Base-by-base conservation (phyloP, 345 rosid genomes). In the Linum lewisii region DNA sequence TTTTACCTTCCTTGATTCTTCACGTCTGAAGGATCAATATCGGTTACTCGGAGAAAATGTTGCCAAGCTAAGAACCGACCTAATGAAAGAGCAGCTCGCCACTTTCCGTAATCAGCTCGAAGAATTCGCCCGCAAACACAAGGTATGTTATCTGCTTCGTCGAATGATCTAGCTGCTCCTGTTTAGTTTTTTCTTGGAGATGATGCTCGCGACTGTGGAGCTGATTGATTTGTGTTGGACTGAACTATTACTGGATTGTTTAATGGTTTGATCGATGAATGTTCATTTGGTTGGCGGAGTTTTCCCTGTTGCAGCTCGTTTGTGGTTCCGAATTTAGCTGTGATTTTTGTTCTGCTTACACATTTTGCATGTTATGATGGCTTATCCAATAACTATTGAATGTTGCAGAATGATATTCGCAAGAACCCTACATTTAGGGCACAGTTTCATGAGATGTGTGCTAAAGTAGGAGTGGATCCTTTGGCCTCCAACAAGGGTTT, bases 391-490 rank as follows among this genome's bases (percentile, higher is more conserved):
- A 3, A 24, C 61, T 59, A 21, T 21, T 60, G 58, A 21, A 24
- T 60, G 58, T 36, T 74, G 81, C 80, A 87, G 96, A 90, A 82
- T 75, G 96, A 83, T 54, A 87, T 87, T 63, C 77, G 85, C 32
- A 87, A 90, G 76, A 90, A 83, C 63, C 93, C 88, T 0, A 77
- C 87, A 19, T 87, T 90, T 71, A 77, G 90, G 67, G 76, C 93
- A 1, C 97, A 90, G 50, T 90, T 90, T 58, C 90, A 84, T 49
- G 88, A 84, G 59, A 84, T 84, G 87, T 90, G 95, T 65, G 95
- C 98, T 63, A 88, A 88, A 69, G 86, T 88, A 15, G 98, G 96
- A 59, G 98, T 92, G 62, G 98, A 92, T 83, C 95, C 96, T 1
- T 72, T 88, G 61, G 98, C 96, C 61, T 92, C 96, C 0, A 86